Evolutionary conservation across 495 filamentous ascomycete species (phyloP).

Genomic region (Rhypophila decipiens): DNA sequence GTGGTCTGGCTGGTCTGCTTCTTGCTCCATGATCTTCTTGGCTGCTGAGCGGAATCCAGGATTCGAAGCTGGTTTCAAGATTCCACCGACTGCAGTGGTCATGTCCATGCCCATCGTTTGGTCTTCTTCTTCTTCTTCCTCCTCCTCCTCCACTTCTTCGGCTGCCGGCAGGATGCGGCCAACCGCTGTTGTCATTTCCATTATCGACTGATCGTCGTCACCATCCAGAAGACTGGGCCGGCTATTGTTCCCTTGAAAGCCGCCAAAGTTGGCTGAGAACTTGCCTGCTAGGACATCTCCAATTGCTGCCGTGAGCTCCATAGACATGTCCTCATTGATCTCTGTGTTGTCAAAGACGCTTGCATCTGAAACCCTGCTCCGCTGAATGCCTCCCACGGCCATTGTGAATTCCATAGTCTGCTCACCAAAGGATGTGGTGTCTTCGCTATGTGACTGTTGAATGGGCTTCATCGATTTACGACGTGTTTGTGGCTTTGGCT

Average conservation of each 20-base stretch:
- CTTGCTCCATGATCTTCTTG: constrained; percentile 54
- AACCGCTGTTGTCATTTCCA: constrained; percentile 71
- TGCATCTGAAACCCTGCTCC: constrained; percentile 15
- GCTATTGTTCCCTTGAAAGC: too few species aligned
- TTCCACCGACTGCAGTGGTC: constrained; percentile 52
- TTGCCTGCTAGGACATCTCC: constrained; percentile 53
- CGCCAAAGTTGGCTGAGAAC: constrained; percentile 15
- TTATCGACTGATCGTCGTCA: constrained; percentile 17
- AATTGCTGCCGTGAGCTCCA: constrained; percentile 73
- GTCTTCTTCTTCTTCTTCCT: constrained; percentile 38
- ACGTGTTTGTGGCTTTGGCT: constrained; percentile 22
- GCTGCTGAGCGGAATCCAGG: constrained; percentile 40
- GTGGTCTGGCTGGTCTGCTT: constrained; percentile 48
- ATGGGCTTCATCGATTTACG: constrained; percentile 15
- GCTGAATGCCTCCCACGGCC: constrained; percentile 60
- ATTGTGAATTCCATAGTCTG: constrained; percentile 75
- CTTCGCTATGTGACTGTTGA: constrained; percentile 11
- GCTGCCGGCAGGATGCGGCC: constrained; percentile 32
- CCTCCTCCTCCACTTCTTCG: constrained; percentile 14
- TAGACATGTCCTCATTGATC: constrained; percentile 64
- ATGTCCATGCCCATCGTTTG: constrained; percentile 54
- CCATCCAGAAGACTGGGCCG: constrained; percentile 20
- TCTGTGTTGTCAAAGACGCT: constrained; percentile 26
- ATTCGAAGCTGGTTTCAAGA: constrained; percentile 34
- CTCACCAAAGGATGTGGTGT: constrained; percentile 36